Base-by-base conservation (phyloP, 352 stramenopile species). In the Pythium aquatile region DNA sequence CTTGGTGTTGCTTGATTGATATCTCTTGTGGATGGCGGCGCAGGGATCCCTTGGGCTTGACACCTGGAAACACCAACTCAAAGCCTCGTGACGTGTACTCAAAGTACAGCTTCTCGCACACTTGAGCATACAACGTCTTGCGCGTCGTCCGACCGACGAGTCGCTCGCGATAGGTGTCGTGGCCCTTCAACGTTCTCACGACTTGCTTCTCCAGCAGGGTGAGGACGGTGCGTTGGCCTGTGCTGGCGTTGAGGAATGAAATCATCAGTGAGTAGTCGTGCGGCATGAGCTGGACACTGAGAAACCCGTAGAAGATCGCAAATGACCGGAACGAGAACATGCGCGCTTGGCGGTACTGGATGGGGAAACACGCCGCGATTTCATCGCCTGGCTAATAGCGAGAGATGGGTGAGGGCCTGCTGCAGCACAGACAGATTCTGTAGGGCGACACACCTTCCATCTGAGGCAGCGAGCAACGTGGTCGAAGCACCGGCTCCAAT, bases 1-100 rank as follows among this genome's bases (percentile, higher is more conserved):
- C 30, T 32, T 32, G 55, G 35, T 61, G 42, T 8, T 66, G 62
- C 3, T 69, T 39, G 16, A 78, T 59, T 1, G 48, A 59, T 0
- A 52, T 26, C 30, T 80, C 73, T 16, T 52, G 57, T 37, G 61
- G 75, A 70, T 81, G 56, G 29, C 55, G 75, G 59, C 76, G 55
- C 1, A 68, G 47, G 0, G 62, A 51, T 13, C 78, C 66, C 20
- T 66, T 76, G 6, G 75, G 60, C 11, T 74, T 71, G 5, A 81
- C 39, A 0, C 77, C 73, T 0, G 77, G 73, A 57, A 79, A 83
- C 47, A 78, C 51, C 11, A 83, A 51, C 52, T 83, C 75, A 39
- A 81, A 78, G 10, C 77, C 73, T 5, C 66, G 72, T 2, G 73
- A 73, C 5, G 75, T 83, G 49, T 81, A 81, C 63, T 77, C 74